Base-by-base conservation (phyloP, 805 yeast species). In the Candida xiaguanensis region DNA sequence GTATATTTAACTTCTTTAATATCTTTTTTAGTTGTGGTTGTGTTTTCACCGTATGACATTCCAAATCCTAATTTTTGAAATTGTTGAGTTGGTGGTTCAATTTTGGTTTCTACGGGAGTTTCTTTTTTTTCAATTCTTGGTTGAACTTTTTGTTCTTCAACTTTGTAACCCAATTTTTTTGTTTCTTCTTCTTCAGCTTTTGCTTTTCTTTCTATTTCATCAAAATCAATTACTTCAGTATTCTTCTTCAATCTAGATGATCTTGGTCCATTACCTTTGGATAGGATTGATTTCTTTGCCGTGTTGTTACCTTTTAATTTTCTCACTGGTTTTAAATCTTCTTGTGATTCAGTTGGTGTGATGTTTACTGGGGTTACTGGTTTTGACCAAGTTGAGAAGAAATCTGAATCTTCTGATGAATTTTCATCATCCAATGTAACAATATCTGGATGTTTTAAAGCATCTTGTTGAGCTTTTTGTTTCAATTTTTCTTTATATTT, bases 61-160 rank as follows among this genome's bases (percentile, higher is more conserved):
- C 97, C 97, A 54, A 89, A 89, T 0, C 96, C 96, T 45, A 89
- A 70, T 56, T 76, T 83, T 44, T 93, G 93, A 58, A 86, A 81
- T 45, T 79, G 71, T 47, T 83, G 89, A 7, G 86, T 74, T 4
- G 52, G 51, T 17, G 36, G 30, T 20, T 20, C 24, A 7, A 20
- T 20, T 20, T 20, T 20, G 24, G 24, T 9, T 25, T 13, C 14
- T 14, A 11, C 11, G 8, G 12, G 4, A 24, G 11, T 17, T 11
- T 29, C 25, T 12, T 45, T 27, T 11, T 22, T 22, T 25, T 25
- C 24, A 23, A 19, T 31, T 24, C 31, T 33, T 8, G 46, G 6
- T 12, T 5, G 14, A 3, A 42, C 11, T 5, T 46, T 11, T 35
- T n/a, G n/a, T n/a, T 43, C 55, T 15, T 42, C 46, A 0, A 79